Conservation (phyloP, 257 asterid species). For the Ocimum tenuiflorum region DNA sequence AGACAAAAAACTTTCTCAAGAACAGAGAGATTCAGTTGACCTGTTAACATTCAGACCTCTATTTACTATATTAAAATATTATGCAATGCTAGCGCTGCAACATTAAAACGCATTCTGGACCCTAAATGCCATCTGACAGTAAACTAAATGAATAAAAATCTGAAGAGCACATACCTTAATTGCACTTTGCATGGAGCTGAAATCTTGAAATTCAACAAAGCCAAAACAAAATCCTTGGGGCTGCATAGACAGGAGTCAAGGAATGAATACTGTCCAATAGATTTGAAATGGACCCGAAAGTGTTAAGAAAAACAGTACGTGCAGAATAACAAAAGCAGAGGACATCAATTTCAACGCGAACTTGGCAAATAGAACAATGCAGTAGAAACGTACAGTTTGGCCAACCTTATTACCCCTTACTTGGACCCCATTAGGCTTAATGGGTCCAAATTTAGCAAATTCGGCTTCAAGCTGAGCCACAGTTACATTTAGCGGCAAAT, state of each 20-base stretch:
- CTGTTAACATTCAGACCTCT: slow-evolving; percentile 3
- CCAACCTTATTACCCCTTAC: neutral
- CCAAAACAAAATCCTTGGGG: slow-evolving; percentile 77
- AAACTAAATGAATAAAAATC: neutral
- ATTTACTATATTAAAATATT: neutral
- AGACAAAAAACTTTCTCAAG: neutral
- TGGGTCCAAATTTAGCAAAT: neutral
- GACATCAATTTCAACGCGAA: neutral
- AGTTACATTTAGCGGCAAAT: neutral
- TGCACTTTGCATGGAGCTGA: slow-evolving; percentile 67
- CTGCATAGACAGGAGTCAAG: slow-evolving; percentile 30
- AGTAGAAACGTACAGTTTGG: slow-evolving; percentile 11
- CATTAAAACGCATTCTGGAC: neutral
- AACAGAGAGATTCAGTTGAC: neutral
- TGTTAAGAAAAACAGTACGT: neutral
- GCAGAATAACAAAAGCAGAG: neutral
- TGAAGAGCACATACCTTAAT: slow-evolving; percentile 47
- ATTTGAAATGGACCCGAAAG: neutral
- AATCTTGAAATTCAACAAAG: slow-evolving; percentile 66
- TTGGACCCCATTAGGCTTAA: neutral
- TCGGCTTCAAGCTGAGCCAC: neutral
- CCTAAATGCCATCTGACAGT: neutral
- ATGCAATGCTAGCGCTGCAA: neutral
- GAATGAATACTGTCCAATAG: neutral
- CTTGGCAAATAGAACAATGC: neutral